Base-by-base conservation (phyloP, 108 stramenopile species). In the Tribonema minus region DNA sequence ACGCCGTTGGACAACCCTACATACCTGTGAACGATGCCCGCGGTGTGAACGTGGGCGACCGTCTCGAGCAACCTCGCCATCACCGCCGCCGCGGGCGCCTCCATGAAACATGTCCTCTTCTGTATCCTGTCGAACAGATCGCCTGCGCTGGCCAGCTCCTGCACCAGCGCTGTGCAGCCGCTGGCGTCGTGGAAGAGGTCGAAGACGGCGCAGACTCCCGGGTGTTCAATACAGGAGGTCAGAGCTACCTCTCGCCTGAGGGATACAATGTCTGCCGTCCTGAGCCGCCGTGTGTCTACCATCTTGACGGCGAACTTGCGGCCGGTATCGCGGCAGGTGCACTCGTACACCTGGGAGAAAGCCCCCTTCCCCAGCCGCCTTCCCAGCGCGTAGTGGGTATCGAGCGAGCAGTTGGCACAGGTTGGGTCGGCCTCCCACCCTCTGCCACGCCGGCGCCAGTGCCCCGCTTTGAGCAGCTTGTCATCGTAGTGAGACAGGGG, bases 21-120 rank as follows among this genome's bases (percentile, higher is more conserved):
- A 70, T 95, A 92, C 7, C 92, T 83, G 81, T 94, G 95, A 0
- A 93, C 93, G 3, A 98, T 90, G 65, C 84, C 67, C n/a, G 89
- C 76, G 0, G 70, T 35, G 78, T 98, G 97, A 62, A 90, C 87
- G 71, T 92, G 92, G 25, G 84, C 83, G 28, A 94, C 68, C 4
- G 95, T 94, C 40, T 89, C 90, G 61, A 94, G 81, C 9, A 96
- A 29, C 58, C 88, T 91, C 46, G 83, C 84, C 66, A 93, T 90
- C 3, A 89, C 75, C 38, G 87, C 86, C 23, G 46, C 46, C 20
- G 46, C 46, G 20, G 46, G 15, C 9, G 46, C 20, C 20, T 54
- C 46, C 15, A 9, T 54, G 46, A 54, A 54, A 20, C 9, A 54
- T 54, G 46, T 54, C 15, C 46, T 9, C 46, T 20, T 54, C 46